Evolutionary conservation across 1,139 yeast species (phyloP).

Genomic region (Debaryomyces sp.): DNA sequence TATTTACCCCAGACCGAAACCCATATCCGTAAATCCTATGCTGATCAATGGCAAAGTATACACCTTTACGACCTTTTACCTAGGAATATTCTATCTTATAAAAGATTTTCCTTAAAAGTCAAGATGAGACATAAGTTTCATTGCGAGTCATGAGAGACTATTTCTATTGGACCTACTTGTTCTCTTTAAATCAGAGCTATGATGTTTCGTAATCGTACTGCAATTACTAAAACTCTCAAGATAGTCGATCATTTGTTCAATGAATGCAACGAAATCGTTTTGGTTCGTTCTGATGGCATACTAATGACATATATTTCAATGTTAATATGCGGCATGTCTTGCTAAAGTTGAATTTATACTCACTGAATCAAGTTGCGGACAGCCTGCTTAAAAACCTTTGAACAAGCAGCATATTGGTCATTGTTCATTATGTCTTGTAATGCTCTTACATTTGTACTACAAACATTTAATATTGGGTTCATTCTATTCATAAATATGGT

Average conservation of each 20-base stretch:
- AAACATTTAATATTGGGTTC: no score
- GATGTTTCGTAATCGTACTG: constrained; percentile 5
- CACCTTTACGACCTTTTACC: constrained; percentile 21
- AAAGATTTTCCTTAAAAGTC: constrained; percentile 17
- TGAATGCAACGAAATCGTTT: constrained; percentile 17
- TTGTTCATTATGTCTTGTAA: constrained; percentile 16
- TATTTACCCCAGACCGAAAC: constrained; percentile 18
- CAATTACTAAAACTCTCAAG: no score
- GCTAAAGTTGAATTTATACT: constrained; percentile 19
- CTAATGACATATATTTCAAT: constrained; percentile 16
- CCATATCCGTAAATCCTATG: constrained; percentile 21
- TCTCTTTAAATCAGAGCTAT: constrained; percentile 8
- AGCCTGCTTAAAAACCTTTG: constrained; percentile 11
- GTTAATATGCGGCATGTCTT: constrained; percentile 18
- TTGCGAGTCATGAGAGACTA: constrained; percentile 46
- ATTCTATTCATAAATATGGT: no score
- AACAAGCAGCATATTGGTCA: constrained; percentile 18
- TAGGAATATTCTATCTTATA: constrained; percentile 24
- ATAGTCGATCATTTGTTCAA: constrained; percentile 21
- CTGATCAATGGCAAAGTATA: constrained; percentile 22
- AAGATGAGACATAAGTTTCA: constrained; percentile 24
- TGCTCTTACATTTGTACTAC: constrained; percentile 10
- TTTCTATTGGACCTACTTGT: constrained; percentile 55
- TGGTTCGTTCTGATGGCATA: constrained; percentile 19
- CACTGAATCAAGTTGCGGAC: constrained; percentile 15